phyloP scores from a whole-genome alignment of 495 filamentous ascomycete genomes.

The Penicillium goetzii region DNA sequence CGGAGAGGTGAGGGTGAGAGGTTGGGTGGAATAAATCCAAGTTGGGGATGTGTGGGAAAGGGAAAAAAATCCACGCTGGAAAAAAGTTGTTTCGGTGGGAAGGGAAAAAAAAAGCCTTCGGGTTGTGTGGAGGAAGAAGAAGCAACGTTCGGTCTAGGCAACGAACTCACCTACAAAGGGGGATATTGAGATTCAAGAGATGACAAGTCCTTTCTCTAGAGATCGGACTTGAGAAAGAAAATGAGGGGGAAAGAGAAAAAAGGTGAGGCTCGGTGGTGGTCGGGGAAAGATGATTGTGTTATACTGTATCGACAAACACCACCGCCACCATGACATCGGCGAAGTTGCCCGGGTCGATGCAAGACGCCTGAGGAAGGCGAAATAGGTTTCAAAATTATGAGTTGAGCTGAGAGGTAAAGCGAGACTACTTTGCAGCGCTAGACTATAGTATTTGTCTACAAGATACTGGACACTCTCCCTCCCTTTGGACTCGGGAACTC shows the following conservation, averaged over 20 bases:
- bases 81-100: conserved; percentile 33
- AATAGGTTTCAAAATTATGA: background rate
- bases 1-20: conserved; percentile 13
- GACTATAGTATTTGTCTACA: background rate
- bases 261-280: background rate
- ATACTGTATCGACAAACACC: conserved; percentile 3
- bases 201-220: conserved; percentile 1
- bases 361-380: background rate
- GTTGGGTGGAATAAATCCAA: conserved; percentile 12
- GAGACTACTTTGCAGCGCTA: background rate
- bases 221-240: background rate
- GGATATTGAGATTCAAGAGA: background rate
- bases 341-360: background rate
- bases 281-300: background rate
- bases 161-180: conserved; percentile 4
- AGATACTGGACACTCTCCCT: background rate
- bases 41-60: conserved; percentile 14
- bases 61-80: conserved; percentile 27
- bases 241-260: background rate
- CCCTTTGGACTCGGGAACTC: background rate
- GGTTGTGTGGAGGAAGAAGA: background rate
- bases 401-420: background rate
- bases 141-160: background rate
- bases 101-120: background rate
- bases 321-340: conserved; percentile 27